Evolutionary conservation across 805 yeast species (phyloP), one percentile per base, ranked within the genome.

Genomic region (Helenozyma baotianmanensis): DNA sequence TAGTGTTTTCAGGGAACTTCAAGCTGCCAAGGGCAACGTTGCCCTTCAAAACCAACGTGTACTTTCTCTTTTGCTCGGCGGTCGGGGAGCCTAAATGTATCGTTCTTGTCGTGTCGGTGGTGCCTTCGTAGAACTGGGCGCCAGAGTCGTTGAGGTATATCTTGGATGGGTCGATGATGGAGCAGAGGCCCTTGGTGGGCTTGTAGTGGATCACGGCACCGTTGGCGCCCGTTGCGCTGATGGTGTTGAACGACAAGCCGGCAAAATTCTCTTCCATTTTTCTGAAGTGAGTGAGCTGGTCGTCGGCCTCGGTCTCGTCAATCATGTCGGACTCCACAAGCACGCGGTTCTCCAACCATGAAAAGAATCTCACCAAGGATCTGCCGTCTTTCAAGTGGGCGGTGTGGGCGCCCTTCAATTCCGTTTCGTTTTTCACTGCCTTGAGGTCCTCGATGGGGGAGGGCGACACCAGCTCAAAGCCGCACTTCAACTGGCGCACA

Each of bases 141-240:
- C 83, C 82, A 2, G 79, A 69, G 50, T 77, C 83, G 47, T 71
- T 64, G 27, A 77, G 60, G 50, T 75, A 77, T 14, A 76, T 59
- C 30, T 72, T 68, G 23, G 61, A 57, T 6, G 79, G 80, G 43
- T 76, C 71, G 27, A 77, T 75, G 7, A 68, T 55, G 6, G 73
- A 47, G 38, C 72, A 65, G 9, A 55, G 50, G 3, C 62, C 62
- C 31, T 56, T 52, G 9, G 53, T 46, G 4, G 94, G 92, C 25
- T 76, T 62, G 53, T 84, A 84, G 54, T 84, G 94, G 39, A 84
- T 80, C 19, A 83, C 65, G 2, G 92, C 84, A 7, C 86, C 84
- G 53, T 82, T 83, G 9, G 86, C 66, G 1, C 90, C 92, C 1
- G 85, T 68, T 4, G 88, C 75, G 32, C 86, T 76, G 29, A 83